Evolutionary conservation across 345 rosid species (phyloP).

Genomic region (Euclidium syriacum): DNA sequence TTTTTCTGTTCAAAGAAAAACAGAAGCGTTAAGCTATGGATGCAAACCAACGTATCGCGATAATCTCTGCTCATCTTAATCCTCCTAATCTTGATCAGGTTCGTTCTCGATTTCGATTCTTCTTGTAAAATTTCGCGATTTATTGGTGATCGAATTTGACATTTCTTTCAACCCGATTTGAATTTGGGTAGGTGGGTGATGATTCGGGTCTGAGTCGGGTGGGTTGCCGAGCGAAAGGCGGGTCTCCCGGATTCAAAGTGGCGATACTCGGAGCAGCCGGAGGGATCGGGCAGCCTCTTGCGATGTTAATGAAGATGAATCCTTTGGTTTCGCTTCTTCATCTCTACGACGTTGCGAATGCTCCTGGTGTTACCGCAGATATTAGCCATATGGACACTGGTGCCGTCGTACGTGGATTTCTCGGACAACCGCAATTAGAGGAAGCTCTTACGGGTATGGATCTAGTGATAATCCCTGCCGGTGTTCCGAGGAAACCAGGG

Average conservation of each 20-base stretch:
- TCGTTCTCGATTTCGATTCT: background rate
- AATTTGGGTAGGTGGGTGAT: constrained; percentile 38
- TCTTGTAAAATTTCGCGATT: background rate
- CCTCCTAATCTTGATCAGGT: constrained; percentile 45
- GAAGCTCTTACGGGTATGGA: constrained; percentile 92
- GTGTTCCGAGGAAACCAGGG: constrained; percentile 97
- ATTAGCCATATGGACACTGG: constrained; percentile 96
- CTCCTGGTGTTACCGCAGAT: constrained; percentile 94
- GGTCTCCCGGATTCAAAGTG: constrained; percentile 81
- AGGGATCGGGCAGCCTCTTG: constrained; percentile 93
- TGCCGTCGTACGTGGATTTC: constrained; percentile 93
- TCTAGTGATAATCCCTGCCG: constrained; percentile 89
- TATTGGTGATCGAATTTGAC: background rate
- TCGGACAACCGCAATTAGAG: constrained; percentile 80
- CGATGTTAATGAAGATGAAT: constrained; percentile 93
- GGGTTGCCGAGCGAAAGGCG: constrained; percentile 85
- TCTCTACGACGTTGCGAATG: constrained; percentile 86
- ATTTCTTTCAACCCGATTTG: background rate
- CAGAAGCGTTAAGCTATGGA: constrained; percentile 34
- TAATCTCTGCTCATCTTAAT: constrained; percentile 71
- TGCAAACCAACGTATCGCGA: constrained; percentile 65
- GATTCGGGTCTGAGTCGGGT: constrained; percentile 40
- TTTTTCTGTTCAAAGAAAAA: too few relatives aligned
- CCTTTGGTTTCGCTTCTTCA: constrained; percentile 94
- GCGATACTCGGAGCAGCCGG: constrained; percentile 96